A percentile compares a stretch with the other conserved stretches of the same genome.
Evolutionary conservation across 1,284 basidiomycete genomes (phyloP).

Genomic region (Cutaneotrichosporon cyanovorans): DNA sequence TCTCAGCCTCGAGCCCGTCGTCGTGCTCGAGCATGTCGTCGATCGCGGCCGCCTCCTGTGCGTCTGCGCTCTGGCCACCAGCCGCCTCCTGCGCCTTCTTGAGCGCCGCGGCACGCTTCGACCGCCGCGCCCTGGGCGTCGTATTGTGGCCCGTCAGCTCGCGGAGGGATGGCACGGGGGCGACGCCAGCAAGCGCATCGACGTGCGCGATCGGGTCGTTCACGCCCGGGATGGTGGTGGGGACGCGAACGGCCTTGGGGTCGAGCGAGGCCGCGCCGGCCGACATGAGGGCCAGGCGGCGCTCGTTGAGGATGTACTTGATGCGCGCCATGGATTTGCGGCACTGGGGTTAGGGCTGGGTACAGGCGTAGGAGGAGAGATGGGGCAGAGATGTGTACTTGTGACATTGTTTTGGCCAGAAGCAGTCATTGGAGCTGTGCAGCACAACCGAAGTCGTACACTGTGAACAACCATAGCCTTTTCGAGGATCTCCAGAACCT

Average conservation of each 20-base stretch:
- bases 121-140: background rate
- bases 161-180: constrained; percentile 3
- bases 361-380: background rate
- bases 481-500: too few relatives aligned
- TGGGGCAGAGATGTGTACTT: too few relatives aligned
- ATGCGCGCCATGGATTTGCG: constrained; percentile 96
- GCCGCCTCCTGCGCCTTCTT: constrained; percentile 16
- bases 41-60: constrained; percentile 25
- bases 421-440: too few relatives aligned
- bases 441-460: too few relatives aligned
- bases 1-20: constrained; percentile 12
- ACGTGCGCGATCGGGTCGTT: constrained; percentile 9
- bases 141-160: background rate
- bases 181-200: constrained; percentile 7
- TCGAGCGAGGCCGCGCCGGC: constrained; percentile 44
- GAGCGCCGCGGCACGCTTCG: constrained; percentile 10
- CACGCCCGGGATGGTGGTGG: constrained; percentile 4
- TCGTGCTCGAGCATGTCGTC: constrained; percentile 15
- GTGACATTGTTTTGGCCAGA: too few relatives aligned
- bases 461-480: too few relatives aligned
- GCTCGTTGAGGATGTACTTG: constrained; percentile 87
- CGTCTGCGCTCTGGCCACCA: constrained; percentile 15
- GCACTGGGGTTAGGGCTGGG: constrained; percentile 52
- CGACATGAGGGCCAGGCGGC: constrained; percentile 68
- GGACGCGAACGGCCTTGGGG: constrained; percentile 1